Conservation (phyloP, 257 asterid species). For the Linderniella brevidens region DNA sequence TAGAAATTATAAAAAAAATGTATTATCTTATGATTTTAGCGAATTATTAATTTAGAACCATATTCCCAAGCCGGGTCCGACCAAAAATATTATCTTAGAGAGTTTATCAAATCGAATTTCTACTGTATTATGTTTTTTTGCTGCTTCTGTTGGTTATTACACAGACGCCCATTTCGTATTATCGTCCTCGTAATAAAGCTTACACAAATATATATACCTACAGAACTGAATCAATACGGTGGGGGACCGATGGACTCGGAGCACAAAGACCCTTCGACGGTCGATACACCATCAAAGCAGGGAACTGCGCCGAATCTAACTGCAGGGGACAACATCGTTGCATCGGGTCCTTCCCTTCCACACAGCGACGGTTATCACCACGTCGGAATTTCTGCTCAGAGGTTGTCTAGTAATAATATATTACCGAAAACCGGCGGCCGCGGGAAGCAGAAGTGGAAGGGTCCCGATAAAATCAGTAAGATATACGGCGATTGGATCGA, state of each 20-base stretch:
- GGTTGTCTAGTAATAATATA: slow-evolving; percentile 28
- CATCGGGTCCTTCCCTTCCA: slow-evolving; percentile 16
- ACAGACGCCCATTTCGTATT: not conserved
- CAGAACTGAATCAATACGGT: slow-evolving; percentile 27
- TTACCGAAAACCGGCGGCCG: slow-evolving; percentile 19
- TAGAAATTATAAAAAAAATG: too few species aligned
- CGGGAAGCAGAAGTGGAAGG: slow-evolving; percentile 29
- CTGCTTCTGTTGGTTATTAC: too few species aligned
- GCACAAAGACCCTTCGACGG: slow-evolving; percentile 24
- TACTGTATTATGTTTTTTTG: too few species aligned
- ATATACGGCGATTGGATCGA: slow-evolving; percentile 52
- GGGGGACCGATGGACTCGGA: slow-evolving; percentile 34
- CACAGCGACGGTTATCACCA: slow-evolving; percentile 19
- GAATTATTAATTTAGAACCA: too few species aligned
- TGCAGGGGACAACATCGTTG: slow-evolving; percentile 13
- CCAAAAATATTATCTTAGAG: too few species aligned
- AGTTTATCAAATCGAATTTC: too few species aligned
- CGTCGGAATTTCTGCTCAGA: slow-evolving; percentile 34
- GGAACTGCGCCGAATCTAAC: slow-evolving; percentile 17
- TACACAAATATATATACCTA: not conserved
- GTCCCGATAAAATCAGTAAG: slow-evolving; percentile 73
- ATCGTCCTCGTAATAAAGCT: not conserved
- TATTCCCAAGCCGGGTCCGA: too few species aligned
- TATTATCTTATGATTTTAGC: too few species aligned
- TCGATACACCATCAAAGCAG: slow-evolving; percentile 21